Base-by-base conservation (phyloP, 2,329 filamentous ascomycete genomes). In the Thielaviopsis populi region DNA sequence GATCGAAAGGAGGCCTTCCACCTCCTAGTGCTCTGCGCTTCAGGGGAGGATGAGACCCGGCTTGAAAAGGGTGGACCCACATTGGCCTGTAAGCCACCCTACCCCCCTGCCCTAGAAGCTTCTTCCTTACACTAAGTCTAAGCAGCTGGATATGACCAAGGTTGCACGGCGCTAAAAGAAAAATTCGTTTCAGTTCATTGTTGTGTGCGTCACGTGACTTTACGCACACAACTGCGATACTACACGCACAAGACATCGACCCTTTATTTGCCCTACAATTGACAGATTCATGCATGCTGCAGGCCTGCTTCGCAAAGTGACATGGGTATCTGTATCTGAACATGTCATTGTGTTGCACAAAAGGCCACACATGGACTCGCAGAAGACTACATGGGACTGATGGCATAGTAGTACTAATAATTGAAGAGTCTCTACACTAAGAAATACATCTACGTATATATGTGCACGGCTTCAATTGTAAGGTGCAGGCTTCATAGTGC, bases 1-100 rank as follows among this genome's bases (percentile, higher is more conserved):
- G 19, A 60, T 60, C 58, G 19, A 41, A 60, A 43, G 58, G 58
- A 60, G 41, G 37, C 41, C 41, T 24, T 60, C 58, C 58, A 60
- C 37, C n/a, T 56, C 53, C 24, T 56, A 37, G 30, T n/a, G 27
- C 27, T 37, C 24, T n/a, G 53, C 27, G 13, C 30, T 56, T 56
- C 27, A 56, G 27, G 53, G 58, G 41, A 27, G 24, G 11, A 43
- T 59, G 53, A 37, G 24, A 10, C n/a, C n/a, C n/a, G n/a, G 10
- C 33, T 37, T 8, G 33, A 54, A 54, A 54, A 15, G 8, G 17
- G 58, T 42, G 40, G 56, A 42, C 53, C 33, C 1, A 8, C 33
- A 37, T 8, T 37, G 10, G 7, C 33, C 33, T 50, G 7, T 24
- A 50, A 27, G 22, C 24, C 22, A 27, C 46, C 7, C n/a, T n/a